Evolutionary conservation across 1,284 basidiomycete genomes (phyloP), one percentile per base, ranked within the genome.

Genomic region (Cryptococcus depauperatus): DNA sequence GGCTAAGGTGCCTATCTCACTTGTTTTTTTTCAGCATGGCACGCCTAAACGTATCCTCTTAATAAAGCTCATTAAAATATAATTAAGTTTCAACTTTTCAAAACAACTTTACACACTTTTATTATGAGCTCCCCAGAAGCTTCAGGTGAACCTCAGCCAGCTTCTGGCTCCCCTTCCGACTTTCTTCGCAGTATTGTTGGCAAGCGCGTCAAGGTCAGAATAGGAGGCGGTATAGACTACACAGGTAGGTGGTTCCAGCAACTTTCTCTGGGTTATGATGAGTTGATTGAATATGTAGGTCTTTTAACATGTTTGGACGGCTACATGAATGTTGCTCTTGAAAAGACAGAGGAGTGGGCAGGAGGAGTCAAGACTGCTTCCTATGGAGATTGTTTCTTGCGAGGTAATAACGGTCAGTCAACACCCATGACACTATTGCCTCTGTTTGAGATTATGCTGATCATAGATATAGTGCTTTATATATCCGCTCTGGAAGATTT

Each of bases 321-420:
- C 0, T 91, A 90, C 69, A 91, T 98, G 95, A 98, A 98, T 73
- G 96, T 98, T 46, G 93, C 91, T 4, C 74, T 98, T 37, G 93
- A 98, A 72, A 84, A 96, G 67, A 96, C 92, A 1, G 86, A 92
- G 69, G 93, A 98, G 72, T 83, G 88, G 69, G 87, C 95, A 11
- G 84, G 86, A 57, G 92, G 91, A 9, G 68, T 74, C 27, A 77
- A 85, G 44, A 92, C 87, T 32, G 93, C 91, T 65, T 78, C 77
- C 51, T 96, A 92, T 60, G 91, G 92, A 1, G 91, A 96, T 70
- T 84, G 91, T 25, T 96, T 96, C 71, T 86, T 96, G 56, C 76
- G 93, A 45, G 93, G 93, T 27, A 97, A 97, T 72, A 97, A 97
- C 70, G 93, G 93, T 93, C 55, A 51, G 82, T 74, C 1, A 14